These are phyloP conservation scores for Beauveria brongniartii DNA, from an alignment of 2,329 filamentous ascomycete genomes.

Conservation along the genomic window DNA sequence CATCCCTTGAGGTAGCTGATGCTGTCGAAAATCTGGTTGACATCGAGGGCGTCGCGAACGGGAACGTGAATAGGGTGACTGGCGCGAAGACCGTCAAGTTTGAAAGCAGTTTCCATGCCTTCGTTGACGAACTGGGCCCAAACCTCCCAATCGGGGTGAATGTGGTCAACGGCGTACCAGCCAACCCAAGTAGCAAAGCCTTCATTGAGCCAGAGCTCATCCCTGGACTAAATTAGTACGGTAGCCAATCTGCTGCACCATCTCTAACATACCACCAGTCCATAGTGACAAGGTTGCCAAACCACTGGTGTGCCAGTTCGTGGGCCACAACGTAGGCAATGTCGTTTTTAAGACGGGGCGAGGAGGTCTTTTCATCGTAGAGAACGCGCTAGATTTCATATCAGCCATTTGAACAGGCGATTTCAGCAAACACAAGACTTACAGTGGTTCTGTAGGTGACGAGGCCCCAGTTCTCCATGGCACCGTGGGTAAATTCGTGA, in stretches of 20 bases:
- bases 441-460: constrained; percentile 87
- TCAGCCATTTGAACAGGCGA: not conserved
- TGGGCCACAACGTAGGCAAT: constrained; percentile 98
- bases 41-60: constrained; percentile 85
- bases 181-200: constrained; percentile 98
- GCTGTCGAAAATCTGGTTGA: constrained; percentile 95
- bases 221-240: constrained; percentile 22
- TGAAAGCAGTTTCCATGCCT: constrained; percentile 84
- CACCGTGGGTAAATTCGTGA: constrained; percentile 81
- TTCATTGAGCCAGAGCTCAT: constrained; percentile 88
- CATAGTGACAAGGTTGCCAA: constrained; percentile 92
- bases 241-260: not conserved
- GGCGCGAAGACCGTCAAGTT: constrained; percentile 79
- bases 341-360: constrained; percentile 83
- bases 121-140: constrained; percentile 98
- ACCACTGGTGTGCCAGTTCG: constrained; percentile 94
- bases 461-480: constrained; percentile 95
- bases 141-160: constrained; percentile 95
- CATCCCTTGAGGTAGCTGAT: constrained; percentile 97
- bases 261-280: constrained; percentile 62
- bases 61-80: constrained; percentile 96
- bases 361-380: constrained; percentile 90
- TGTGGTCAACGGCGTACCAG: constrained; percentile 83
- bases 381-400: constrained; percentile 55
- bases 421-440: not conserved